These are phyloP conservation scores for Penicillium manginii DNA, from an alignment of 495 filamentous ascomycete genomes.

Conservation along the genomic window DNA sequence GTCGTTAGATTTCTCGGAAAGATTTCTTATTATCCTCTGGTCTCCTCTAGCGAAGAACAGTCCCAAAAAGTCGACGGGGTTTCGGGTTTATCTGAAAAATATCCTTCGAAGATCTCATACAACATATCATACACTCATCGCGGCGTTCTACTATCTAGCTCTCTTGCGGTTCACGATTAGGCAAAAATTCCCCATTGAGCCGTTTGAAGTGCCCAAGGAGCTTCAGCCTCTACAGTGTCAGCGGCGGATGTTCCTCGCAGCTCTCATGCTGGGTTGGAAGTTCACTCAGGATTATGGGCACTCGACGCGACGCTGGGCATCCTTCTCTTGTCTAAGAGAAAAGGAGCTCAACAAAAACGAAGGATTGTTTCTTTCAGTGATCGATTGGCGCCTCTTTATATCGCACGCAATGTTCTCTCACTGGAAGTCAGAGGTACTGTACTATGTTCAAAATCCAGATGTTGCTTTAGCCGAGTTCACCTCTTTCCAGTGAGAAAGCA, in stretches of 20 bases:
- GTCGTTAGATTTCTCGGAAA: neutral
- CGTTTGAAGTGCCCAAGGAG: neutral
- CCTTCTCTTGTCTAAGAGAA: constrained; percentile 3
- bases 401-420: neutral
- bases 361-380: constrained; percentile 3
- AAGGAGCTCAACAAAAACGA: neutral
- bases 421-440: constrained; percentile 2
- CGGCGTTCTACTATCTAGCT: constrained; percentile 1
- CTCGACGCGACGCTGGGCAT: constrained; percentile 1
- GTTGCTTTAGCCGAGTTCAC: neutral
- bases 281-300: constrained; percentile 1
- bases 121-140: constrained; percentile 3
- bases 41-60: neutral
- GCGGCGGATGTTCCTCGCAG: neutral
- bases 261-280: constrained; percentile 2
- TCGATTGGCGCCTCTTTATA: constrained; percentile 2
- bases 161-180: neutral
- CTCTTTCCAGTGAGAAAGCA: neutral
- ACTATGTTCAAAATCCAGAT: neutral
- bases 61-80: neutral
- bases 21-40: neutral
- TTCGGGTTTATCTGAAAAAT: neutral
- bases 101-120: constrained; percentile 4
- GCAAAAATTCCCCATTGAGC: neutral
- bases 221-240: neutral